Percentiles rank a stretch among this genome's conserved stretches.
Conservation (phyloP, 2,329 filamentous ascomycete species). For the Xylaria sp. region DNA sequence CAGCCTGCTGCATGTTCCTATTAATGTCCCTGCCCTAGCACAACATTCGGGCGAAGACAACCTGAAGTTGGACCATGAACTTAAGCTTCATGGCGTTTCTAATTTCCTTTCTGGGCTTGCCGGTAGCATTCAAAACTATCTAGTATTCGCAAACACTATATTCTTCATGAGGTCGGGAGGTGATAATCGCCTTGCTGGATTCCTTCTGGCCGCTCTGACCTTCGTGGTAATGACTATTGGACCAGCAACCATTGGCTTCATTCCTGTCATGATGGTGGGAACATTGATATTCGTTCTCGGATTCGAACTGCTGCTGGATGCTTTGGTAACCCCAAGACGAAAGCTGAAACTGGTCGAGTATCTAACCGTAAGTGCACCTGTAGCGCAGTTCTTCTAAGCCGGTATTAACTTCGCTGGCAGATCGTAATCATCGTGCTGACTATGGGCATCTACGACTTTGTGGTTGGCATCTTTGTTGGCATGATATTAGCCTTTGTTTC, state of each 20-base stretch:
- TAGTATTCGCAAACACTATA: constrained; percentile 98
- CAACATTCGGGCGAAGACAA: constrained; percentile 93
- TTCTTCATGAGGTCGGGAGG: constrained; percentile 95
- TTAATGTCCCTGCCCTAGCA: constrained; percentile 94
- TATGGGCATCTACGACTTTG: constrained; percentile 98
- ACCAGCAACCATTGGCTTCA: constrained; percentile 89
- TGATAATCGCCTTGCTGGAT: constrained; percentile 84
- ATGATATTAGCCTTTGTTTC: constrained; percentile 92
- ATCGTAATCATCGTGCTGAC: constrained; percentile 89
- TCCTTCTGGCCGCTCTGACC: constrained; percentile 84
- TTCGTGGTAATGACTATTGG: constrained; percentile 85
- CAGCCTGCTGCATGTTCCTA: constrained; percentile 94
- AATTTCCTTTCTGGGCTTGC: constrained; percentile 88
- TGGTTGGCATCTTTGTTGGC: constrained; percentile 90
- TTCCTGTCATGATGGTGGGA: constrained; percentile 96
- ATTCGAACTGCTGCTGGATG: constrained; percentile 90
- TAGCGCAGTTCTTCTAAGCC: not conserved
- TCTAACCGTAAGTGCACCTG: constrained; percentile 70
- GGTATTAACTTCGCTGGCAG: constrained; percentile 52
- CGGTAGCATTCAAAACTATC: constrained; percentile 95
- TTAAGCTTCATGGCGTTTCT: constrained; percentile 91
- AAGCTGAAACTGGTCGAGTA: constrained; percentile 91
- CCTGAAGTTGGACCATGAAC: constrained; percentile 87
- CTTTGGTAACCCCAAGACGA: constrained; percentile 86
- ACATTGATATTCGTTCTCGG: constrained; percentile 94